Evolutionary conservation across 257 asterid genomes (phyloP).

Genomic region (Solanum rostratum): DNA sequence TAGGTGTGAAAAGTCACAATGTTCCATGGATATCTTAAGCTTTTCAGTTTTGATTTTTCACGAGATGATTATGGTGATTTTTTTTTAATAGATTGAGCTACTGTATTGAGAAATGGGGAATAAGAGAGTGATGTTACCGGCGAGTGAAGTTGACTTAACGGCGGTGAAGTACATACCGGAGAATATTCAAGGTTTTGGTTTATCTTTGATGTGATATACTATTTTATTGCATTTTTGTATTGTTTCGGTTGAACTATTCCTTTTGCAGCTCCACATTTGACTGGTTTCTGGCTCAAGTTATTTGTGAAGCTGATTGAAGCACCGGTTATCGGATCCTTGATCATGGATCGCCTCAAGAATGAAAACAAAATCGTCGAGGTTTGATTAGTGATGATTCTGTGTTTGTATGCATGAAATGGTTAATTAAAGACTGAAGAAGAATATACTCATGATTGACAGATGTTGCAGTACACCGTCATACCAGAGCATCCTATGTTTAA

Average conservation of each 20-base stretch:
- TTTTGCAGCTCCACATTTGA: slow-evolving; percentile 86
- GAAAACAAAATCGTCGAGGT: slow-evolving; percentile 69
- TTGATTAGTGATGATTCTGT: background rate
- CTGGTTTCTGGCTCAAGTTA: slow-evolving; percentile 58
- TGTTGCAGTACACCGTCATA: slow-evolving; percentile 73
- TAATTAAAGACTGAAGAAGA: background rate
- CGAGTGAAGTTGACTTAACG: slow-evolving; percentile 57
- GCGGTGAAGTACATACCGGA: slow-evolving; percentile 52
- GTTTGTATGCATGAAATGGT: background rate
- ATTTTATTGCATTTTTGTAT: background rate
- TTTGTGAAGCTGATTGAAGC: slow-evolving; percentile 53
- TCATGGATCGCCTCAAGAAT: slow-evolving; percentile 40
- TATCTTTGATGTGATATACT: background rate
- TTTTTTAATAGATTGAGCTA: background rate
- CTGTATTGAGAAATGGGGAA: slow-evolving; percentile 33
- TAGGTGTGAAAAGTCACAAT: background rate
- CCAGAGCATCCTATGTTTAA: slow-evolving; percentile 89
- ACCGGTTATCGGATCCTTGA: slow-evolving; percentile 51
- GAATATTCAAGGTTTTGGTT: slow-evolving; percentile 44
- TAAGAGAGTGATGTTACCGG: slow-evolving; percentile 75
- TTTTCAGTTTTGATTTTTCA: background rate
- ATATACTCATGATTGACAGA: slow-evolving; percentile 26
- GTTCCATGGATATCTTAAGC: background rate
- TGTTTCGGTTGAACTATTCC: background rate
- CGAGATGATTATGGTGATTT: background rate